A percentile compares a stretch with the other conserved stretches of the same genome.
Evolutionary conservation across 495 filamentous ascomycete genomes (phyloP).

Genomic region (Trichoderma asperelloides): DNA sequence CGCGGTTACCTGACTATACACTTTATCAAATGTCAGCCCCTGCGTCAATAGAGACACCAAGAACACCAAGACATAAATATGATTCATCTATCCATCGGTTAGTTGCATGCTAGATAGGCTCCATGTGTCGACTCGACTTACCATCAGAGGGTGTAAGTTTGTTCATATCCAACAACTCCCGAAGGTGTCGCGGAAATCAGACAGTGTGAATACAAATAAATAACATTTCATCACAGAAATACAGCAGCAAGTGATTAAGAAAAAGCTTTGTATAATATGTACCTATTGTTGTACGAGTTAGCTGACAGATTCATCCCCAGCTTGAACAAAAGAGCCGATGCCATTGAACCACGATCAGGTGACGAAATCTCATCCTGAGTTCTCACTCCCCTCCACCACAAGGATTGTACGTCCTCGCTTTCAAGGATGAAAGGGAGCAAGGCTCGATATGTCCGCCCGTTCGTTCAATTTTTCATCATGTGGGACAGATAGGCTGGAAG

Average conservation of each 20-base stretch:
- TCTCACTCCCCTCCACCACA: slow-evolving; percentile 58
- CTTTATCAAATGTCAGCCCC: slow-evolving; percentile 1
- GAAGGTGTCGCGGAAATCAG: slow-evolving; percentile 56
- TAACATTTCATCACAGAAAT: slow-evolving; percentile 35
- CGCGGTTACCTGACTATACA: not conserved
- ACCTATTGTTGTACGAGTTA: slow-evolving; percentile 37
- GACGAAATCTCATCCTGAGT: slow-evolving; percentile 98
- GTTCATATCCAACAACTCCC: slow-evolving; percentile 62
- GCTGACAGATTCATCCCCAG: slow-evolving; percentile 13
- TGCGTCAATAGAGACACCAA: not conserved
- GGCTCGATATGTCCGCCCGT: slow-evolving; percentile 94
- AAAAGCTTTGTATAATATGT: slow-evolving; percentile 18
- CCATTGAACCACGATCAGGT: slow-evolving; percentile 57
- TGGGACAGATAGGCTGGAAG: slow-evolving; percentile 18
- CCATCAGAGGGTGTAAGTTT: slow-evolving; percentile 91
- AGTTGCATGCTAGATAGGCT: slow-evolving; percentile 19
- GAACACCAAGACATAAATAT: not conserved
- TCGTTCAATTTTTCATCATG: slow-evolving; percentile 94
- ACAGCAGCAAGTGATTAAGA: slow-evolving; percentile 18
- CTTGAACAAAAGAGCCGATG: slow-evolving; percentile 5
- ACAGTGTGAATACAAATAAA: slow-evolving; percentile 84
- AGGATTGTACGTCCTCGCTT: slow-evolving; percentile 82
- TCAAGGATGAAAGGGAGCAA: slow-evolving; percentile 47
- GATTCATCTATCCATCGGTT: not conserved
- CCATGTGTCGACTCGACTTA: slow-evolving; percentile 32